Evolutionary conservation across 805 yeast genomes (phyloP).

Genomic region (Barnettozyma siamensis): DNA sequence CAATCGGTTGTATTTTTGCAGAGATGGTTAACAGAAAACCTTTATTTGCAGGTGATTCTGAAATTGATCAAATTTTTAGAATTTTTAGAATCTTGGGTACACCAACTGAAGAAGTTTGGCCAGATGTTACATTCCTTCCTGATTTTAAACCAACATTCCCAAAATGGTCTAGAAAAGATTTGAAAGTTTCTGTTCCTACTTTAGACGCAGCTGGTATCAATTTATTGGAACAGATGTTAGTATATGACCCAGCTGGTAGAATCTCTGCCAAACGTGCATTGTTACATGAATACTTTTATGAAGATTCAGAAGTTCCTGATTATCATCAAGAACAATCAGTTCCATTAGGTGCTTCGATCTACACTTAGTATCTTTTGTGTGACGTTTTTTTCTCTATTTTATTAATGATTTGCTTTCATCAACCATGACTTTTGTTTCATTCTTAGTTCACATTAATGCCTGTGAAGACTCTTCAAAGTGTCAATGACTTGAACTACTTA

Average conservation of each 20-base stretch:
- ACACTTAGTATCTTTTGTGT: conserved; percentile 12
- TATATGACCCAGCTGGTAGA: conserved; percentile 90
- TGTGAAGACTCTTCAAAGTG: background rate
- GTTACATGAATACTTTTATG: conserved; percentile 79
- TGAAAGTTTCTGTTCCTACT: conserved; percentile 68
- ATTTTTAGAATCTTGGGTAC: conserved; percentile 92
- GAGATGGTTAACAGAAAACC: conserved; percentile 97
- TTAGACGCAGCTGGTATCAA: conserved; percentile 83
- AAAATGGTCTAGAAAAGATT: conserved; percentile 72
- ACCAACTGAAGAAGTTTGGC: conserved; percentile 91
- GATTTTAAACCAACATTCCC: conserved; percentile 94
- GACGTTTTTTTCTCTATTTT: too few relatives aligned
- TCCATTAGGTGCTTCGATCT: conserved; percentile 27
- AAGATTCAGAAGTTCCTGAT: conserved; percentile 31
- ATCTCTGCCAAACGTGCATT: conserved; percentile 93
- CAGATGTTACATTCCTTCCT: conserved; percentile 84
- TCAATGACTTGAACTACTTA: too few relatives aligned
- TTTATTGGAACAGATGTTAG: conserved; percentile 68
- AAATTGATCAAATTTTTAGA: conserved; percentile 92
- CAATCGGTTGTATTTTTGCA: conserved; percentile 95
- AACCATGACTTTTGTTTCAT: background rate
- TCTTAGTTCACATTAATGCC: background rate
- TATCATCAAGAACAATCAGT: conserved; percentile 24
- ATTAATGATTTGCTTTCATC: background rate
- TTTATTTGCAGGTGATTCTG: conserved; percentile 94